Percentiles rank a stretch among this genome's conserved stretches.
Evolutionary conservation across 768 basidiomycete species (phyloP).

Genomic region (Coprinellus micaceus): DNA sequence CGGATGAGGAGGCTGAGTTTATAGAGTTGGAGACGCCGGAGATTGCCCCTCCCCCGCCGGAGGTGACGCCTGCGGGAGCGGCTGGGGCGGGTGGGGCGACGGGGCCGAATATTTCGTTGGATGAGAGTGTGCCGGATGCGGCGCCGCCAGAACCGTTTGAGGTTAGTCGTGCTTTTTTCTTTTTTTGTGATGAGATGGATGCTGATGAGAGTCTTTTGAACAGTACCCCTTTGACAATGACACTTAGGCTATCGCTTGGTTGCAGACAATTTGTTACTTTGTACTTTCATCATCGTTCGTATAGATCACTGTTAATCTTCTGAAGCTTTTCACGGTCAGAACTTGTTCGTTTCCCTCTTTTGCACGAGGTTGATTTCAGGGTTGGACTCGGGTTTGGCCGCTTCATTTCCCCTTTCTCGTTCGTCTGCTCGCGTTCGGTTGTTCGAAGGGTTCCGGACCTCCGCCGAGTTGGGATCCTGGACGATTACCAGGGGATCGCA

Average conservation of each 20-base stretch:
- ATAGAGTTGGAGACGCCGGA: constrained; percentile 53
- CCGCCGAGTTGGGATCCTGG: constrained; percentile 49
- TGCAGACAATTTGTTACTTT: not conserved
- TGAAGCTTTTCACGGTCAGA: no score
- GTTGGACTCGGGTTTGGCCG: no score
- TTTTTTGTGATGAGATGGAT: not conserved
- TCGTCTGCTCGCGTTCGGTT: no score
- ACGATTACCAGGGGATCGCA: constrained; percentile 57
- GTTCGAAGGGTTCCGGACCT: not conserved
- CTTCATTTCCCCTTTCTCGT: no score
- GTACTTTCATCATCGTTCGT: not conserved
- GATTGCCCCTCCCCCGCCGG: constrained; percentile 16
- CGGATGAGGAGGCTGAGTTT: constrained; percentile 69
- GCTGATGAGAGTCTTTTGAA: constrained; percentile 5
- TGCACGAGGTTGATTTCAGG: no score
- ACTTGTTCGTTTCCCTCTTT: not conserved
- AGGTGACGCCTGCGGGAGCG: constrained; percentile 26
- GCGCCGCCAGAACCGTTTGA: constrained; percentile 80
- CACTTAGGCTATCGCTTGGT: constrained; percentile 34
- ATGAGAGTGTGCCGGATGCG: constrained; percentile 68
- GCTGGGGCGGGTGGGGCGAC: constrained; percentile 28
- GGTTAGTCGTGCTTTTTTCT: constrained; percentile 42
- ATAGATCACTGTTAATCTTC: not conserved
- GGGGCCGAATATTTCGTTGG: constrained; percentile 63
- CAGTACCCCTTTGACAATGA: constrained; percentile 79